Evolutionary conservation across 2,329 filamentous ascomycete species (phyloP).

Genomic region (Colletotrichum simmondsii): DNA sequence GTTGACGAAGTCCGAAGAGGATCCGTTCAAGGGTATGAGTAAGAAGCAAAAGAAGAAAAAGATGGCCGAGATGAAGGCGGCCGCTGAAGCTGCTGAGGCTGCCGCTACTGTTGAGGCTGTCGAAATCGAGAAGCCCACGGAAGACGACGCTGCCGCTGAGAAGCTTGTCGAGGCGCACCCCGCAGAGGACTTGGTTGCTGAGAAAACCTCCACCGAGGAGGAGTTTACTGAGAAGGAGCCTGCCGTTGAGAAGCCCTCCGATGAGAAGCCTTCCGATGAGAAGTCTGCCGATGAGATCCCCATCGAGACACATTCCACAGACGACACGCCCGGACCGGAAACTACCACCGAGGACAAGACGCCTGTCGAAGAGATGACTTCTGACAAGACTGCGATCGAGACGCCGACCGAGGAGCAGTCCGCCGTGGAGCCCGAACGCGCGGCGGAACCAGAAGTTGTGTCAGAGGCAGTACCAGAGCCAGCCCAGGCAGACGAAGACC

Average conservation of each 20-base stretch:
- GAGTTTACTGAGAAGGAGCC: not conserved
- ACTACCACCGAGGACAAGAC: not conserved
- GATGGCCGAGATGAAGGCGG: constrained; percentile 14
- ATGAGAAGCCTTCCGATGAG: not conserved
- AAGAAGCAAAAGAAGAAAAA: constrained; percentile 32
- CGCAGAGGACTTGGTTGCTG: not conserved
- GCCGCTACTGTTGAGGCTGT: not conserved
- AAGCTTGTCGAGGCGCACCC: not conserved
- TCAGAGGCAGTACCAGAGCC: not conserved
- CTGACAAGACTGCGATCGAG: not conserved
- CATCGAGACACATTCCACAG: not conserved
- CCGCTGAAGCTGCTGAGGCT: not conserved
- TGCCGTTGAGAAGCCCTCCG: not conserved
- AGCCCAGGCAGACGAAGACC: not conserved
- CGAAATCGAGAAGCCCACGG: not conserved
- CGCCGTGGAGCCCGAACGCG: not conserved
- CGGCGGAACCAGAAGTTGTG: not conserved
- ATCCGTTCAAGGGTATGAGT: not conserved
- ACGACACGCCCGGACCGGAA: not conserved
- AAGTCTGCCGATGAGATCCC: not conserved
- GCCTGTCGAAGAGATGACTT: not conserved
- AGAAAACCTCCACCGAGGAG: not conserved
- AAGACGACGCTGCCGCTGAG: not conserved
- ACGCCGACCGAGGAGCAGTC: not conserved
- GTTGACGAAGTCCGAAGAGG: not conserved